A percentile compares a stretch with the other conserved stretches of the same genome.
phyloP scores from a whole-genome alignment of 2,329 filamentous ascomycete genomes.

The Botrytis medusae region DNA sequence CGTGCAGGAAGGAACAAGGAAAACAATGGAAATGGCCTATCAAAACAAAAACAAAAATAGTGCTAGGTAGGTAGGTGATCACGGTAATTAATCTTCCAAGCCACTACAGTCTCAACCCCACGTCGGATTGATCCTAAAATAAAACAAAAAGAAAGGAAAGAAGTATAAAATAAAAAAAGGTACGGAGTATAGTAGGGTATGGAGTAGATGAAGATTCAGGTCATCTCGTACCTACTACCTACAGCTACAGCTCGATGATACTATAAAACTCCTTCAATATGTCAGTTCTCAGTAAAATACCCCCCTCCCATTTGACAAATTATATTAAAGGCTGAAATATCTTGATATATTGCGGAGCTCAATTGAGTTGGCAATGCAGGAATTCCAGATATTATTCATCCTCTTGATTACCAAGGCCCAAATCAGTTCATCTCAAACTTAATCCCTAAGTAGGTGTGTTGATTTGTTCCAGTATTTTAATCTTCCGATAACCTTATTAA shows the following conservation, averaged over 20 bases:
- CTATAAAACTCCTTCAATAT: neutral
- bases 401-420: slow-evolving; percentile 2
- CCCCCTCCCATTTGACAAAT: neutral
- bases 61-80: neutral
- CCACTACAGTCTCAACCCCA: slow-evolving; percentile 13
- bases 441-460: neutral
- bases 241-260: neutral
- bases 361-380: slow-evolving; percentile 20
- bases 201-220: neutral
- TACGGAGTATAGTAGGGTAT: neutral
- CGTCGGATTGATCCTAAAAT: neutral
- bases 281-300: neutral
- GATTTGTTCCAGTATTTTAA: neutral
- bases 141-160: neutral
- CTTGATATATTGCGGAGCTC: slow-evolving; percentile 3
- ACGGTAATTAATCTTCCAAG: neutral
- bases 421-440: neutral
- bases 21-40: slow-evolving; percentile 10
- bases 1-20: slow-evolving; percentile 12
- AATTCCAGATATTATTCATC: neutral
- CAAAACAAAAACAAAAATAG: slow-evolving; percentile 8
- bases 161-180: neutral
- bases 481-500: slow-evolving; percentile 11
- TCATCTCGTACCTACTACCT: neutral
- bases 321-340: neutral